phyloP scores from a whole-genome alignment of 2,329 filamentous ascomycete species.

The Claviceps purpurea region DNA sequence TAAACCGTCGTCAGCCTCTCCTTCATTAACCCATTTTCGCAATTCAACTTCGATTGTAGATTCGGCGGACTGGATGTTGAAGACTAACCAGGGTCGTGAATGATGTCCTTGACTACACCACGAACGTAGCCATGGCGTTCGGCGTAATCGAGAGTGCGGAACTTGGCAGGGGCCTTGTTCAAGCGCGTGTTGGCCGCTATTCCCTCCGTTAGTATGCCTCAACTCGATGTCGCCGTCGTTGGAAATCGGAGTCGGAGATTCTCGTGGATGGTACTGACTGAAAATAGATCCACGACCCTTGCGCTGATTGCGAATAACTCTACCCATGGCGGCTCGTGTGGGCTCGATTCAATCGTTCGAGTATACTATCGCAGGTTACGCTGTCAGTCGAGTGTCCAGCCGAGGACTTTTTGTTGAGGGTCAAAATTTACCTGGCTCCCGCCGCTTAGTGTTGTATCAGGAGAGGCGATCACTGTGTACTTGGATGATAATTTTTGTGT shows the following conservation, averaged over 20 bases:
- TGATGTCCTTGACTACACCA: conserved; percentile 96
- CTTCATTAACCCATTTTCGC: not conserved
- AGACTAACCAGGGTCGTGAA: conserved; percentile 77
- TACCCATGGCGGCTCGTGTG: conserved; percentile 34
- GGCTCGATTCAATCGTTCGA: conserved; percentile 21
- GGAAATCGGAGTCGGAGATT: conserved; percentile 10
- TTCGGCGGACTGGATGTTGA: conserved; percentile 1
- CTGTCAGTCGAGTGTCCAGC: conserved; percentile 6
- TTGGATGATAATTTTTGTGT: conserved; percentile 24
- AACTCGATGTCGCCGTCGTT: conserved; percentile 9
- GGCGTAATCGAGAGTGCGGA: conserved; percentile 91
- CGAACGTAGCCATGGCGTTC: conserved; percentile 97
- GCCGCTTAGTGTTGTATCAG: conserved; percentile 27
- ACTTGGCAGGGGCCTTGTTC: conserved; percentile 75
- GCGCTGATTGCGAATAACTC: conserved; percentile 54
- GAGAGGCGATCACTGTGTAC: conserved; percentile 14
- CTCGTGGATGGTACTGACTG: conserved; percentile 28
- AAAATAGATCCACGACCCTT: conserved; percentile 47
- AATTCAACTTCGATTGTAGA: not conserved
- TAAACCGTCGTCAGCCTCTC: conserved; percentile 13
- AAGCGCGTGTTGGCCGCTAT: conserved; percentile 73
- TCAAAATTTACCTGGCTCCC: conserved; percentile 23
- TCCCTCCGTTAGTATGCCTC: conserved; percentile 18
- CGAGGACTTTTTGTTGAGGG: conserved; percentile 12
- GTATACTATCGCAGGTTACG: conserved; percentile 12